Evolutionary conservation across 164 flowering plant species (phyloP).

Genomic region (Annona squamosa): DNA sequence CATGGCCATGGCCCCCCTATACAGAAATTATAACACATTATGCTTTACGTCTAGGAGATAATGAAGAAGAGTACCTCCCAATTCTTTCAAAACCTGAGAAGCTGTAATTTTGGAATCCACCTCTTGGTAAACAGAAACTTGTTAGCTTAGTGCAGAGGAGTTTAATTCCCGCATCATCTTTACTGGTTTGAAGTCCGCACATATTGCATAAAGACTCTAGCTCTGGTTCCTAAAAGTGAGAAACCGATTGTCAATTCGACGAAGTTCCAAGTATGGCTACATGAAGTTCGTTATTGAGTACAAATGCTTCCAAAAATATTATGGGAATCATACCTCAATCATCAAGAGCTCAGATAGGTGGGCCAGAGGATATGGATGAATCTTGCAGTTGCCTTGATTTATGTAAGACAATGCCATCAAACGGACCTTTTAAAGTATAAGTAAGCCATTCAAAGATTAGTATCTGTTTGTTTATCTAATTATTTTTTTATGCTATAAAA

Average conservation of each 20-base stretch:
- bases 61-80: conserved; percentile 9
- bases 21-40: too few relatives aligned
- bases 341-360: conserved; percentile 52
- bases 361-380: conserved; percentile 64
- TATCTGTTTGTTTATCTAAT: background rate
- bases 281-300: background rate
- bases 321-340: conserved; percentile 47
- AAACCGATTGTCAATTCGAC: background rate
- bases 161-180: conserved; percentile 51
- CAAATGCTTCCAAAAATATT: background rate
- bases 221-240: conserved; percentile 55
- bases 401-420: conserved; percentile 49
- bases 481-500: background rate
- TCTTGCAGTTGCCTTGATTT: conserved; percentile 72
- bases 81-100: conserved; percentile 36
- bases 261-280: background rate
- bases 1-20: too few relatives aligned
- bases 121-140: conserved; percentile 45
- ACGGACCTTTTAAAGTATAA: conserved; percentile 39
- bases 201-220: conserved; percentile 58
- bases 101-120: conserved; percentile 30
- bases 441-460: background rate
- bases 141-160: conserved; percentile 66
- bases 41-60: too few relatives aligned
- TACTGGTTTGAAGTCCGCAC: conserved; percentile 62